phyloP scores from a whole-genome alignment of 495 filamentous ascomycete species.

The Tricharina praecox region DNA sequence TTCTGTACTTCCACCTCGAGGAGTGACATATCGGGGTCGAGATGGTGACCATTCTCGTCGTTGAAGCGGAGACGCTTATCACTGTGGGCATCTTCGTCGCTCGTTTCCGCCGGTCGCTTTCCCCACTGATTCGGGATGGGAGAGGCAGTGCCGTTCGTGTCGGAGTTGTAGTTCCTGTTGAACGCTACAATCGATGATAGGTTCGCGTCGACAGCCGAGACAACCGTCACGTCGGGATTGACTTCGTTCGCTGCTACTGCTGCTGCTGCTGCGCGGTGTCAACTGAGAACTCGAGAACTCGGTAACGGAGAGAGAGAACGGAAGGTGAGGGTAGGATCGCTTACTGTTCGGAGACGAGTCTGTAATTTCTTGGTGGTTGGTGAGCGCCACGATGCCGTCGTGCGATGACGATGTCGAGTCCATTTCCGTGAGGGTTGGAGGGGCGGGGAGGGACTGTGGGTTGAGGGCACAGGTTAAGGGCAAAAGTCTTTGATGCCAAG shows the following conservation, averaged over 20 bases:
- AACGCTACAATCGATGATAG: slow-evolving; percentile 25
- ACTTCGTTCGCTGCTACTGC: background rate
- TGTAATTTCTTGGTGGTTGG: too few species aligned
- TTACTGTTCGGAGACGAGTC: background rate
- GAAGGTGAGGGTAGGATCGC: background rate
- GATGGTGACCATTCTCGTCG: slow-evolving; percentile 19
- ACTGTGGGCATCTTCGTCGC: slow-evolving; percentile 6
- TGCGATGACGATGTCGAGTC: too few species aligned
- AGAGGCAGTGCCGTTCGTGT: background rate
- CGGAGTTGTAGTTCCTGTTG: slow-evolving; percentile 16
- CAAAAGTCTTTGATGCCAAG: too few species aligned
- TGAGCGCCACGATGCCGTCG: too few species aligned
- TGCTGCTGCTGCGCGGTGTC: background rate
- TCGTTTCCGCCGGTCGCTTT: slow-evolving; percentile 19
- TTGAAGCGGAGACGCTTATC: too few species aligned
- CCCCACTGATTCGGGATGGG: slow-evolving; percentile 22
- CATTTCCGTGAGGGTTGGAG: too few species aligned
- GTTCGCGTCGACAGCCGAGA: slow-evolving; percentile 17
- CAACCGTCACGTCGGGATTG: background rate
- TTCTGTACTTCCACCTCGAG: slow-evolving; percentile 4
- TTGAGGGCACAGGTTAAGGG: too few species aligned
- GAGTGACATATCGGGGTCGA: slow-evolving; percentile 12
- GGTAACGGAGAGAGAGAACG: background rate
- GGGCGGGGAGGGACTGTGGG: too few species aligned
- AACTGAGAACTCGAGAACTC: too few species aligned